These are phyloP conservation scores for Uncinocarpus reesii DNA, from an alignment of 2,329 filamentous ascomycete genomes.

Conservation along the genomic window DNA sequence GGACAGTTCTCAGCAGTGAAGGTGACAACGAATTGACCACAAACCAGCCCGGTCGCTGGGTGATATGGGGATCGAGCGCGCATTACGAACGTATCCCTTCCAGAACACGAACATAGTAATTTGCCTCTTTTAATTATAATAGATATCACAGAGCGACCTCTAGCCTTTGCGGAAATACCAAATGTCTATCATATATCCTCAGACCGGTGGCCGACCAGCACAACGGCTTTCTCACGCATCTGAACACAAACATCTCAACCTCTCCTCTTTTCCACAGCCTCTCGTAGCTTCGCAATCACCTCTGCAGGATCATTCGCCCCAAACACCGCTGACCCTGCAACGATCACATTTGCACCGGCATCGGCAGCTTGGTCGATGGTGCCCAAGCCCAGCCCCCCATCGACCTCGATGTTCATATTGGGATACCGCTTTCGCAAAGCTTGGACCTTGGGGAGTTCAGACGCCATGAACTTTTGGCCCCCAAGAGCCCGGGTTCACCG, in stretches of 20 bases:
- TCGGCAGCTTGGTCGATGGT: conserved; percentile 93
- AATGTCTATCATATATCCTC: background rate
- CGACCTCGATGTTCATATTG: conserved; percentile 91
- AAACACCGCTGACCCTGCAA: conserved; percentile 92
- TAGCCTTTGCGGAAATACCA: background rate
- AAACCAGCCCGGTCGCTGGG: too few species aligned
- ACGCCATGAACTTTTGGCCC: conserved; percentile 96
- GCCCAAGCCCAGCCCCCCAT: conserved; percentile 75
- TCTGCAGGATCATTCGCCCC: conserved; percentile 78
- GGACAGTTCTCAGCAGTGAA: too few species aligned
- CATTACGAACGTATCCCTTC: background rate
- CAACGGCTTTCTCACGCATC: too few species aligned
- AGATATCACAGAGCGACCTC: background rate
- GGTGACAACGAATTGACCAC: too few species aligned
- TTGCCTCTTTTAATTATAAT: background rate
- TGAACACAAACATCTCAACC: conserved; percentile 2
- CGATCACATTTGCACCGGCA: conserved; percentile 94
- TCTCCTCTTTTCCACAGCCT: conserved; percentile 59
- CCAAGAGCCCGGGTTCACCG: conserved; percentile 94
- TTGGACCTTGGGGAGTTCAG: conserved; percentile 85
- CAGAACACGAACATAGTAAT: background rate
- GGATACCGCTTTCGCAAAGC: conserved; percentile 77
- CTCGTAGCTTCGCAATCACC: conserved; percentile 71
- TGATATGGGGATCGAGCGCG: background rate
- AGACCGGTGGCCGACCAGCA: too few species aligned